Base-by-base conservation (phyloP, 768 basidiomycete species). In the Rubroboletus pulcherrimus region DNA sequence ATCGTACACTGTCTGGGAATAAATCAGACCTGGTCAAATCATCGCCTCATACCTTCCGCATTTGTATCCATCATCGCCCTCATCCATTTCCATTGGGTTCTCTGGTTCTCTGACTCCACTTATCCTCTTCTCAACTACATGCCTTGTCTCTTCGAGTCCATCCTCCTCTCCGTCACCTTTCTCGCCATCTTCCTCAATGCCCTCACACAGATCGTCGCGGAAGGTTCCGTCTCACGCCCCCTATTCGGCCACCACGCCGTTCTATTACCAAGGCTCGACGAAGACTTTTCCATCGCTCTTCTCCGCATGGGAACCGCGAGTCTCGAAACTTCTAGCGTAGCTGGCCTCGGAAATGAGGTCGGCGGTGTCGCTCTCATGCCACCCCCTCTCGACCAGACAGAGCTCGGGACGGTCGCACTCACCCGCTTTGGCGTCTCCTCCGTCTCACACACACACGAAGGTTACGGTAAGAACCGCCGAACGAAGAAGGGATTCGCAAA, bases 111-210 rank as follows among this genome's bases (percentile, higher is more conserved):
- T 0, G 69, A 76, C 0, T 58, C 73, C 5, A 72, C 75, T 12
- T 89, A 89, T 63, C 89, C 89, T 1, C 75, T 89, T 12, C 78
- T 90, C 53, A 89, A 86, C 64, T 87, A 87, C 57, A 77, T 90
- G 53, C 86, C 87, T 5, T 87, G 84, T 68, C 69, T 87, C 52
- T 83, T 91, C 54, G 89, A 91, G 67, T 80, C 86, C 1, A 46
- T 80, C 47, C 78, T 91, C 38, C 61, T 88, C 31, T 66, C 68
- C 24, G 77, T 84, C 40, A 86, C 85, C 11, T 44, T 81, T 6
- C 72, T 87, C 40, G 86, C 89, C 7, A 70, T 84, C 47, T 67
- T 70, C 34, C 80, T 91, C 49, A 87, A 89, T 57, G 75, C 73
- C 11, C 60, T 89, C 59, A 83, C 85, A 0, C 89, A 90, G 67